Evolutionary conservation across 805 yeast species (phyloP), one percentile per base, ranked within the genome.

Genomic region (Yamadazyma sp.): DNA sequence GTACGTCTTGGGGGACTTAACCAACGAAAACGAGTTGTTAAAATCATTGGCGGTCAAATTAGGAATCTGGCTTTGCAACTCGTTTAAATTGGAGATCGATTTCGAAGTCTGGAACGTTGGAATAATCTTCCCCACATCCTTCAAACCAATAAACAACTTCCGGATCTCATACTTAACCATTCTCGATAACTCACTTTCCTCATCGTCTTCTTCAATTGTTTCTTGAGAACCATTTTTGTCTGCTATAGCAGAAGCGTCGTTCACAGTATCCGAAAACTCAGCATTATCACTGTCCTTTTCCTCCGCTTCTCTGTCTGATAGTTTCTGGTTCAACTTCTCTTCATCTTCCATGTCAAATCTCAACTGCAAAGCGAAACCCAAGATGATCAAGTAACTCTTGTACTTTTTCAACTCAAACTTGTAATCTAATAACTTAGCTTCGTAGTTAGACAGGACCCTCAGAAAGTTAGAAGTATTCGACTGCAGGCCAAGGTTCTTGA

Each of bases 361-460:
- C 40, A 73, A 55, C 40, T 64, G 68, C 41, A 74, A 64, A 0
- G 74, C 79, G 46, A 60, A 62, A n/a, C 71, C 75, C 28, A 75
- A 57, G 36, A 66, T 62, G 22, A 62, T 52, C 26, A 74, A 57
- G 52, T 75, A 75, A 40, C 56, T 55, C 52, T 67, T 72, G 50
- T 71, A 72, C 51, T 71, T 65, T 38, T 57, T 52, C 46, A 70
- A 54, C 41, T 75, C 79, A 25, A 53, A 52, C 44, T 69, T 70
- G 47, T 73, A 67, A 42, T 71, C 73, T 28, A 52, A 56, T n/a
- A 62, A 47, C 38, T 66, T 71, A 34, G 55, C 53, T 15, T 67
- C 65, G 48, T 59, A 74, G 51, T 75, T 75, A 33, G 42, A 42
- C 23, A 57, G 41, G 8, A 73, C 55, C 36, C 54, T 50, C 33